These are phyloP conservation scores for Boletellus ananas DNA, from an alignment of 768 basidiomycete species.

Conservation along the genomic window DNA sequence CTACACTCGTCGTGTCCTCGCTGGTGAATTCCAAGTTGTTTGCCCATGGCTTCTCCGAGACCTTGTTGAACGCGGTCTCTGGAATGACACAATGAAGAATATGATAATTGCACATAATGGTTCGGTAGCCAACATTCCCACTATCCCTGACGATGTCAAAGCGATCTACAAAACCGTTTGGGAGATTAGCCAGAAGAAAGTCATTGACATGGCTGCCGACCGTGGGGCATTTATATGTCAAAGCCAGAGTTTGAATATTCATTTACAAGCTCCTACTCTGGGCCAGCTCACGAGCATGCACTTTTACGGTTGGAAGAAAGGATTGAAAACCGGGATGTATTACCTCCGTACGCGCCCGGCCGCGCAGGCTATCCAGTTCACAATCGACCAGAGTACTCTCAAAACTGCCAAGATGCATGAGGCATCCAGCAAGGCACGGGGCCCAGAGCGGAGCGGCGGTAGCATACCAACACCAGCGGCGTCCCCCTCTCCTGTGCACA, in stretches of 20 bases:
- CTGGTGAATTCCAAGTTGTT: conserved; percentile 99
- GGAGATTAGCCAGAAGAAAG: conserved; percentile 99
- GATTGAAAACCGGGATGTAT: conserved; percentile 97
- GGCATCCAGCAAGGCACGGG: conserved; percentile 15
- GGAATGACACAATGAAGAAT: conserved; percentile 99
- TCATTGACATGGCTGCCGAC: conserved; percentile 97
- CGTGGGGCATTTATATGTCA: conserved; percentile 98
- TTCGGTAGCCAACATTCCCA: conserved; percentile 81
- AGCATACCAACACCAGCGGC: conserved; percentile 25
- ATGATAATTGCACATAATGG: conserved; percentile 97
- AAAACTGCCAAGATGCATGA: conserved; percentile 46
- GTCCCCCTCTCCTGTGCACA: conserved; percentile 23
- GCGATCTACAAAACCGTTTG: conserved; percentile 99
- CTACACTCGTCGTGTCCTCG: conserved; percentile 98
- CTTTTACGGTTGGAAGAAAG: conserved; percentile 99
- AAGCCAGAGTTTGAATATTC: conserved; percentile 91
- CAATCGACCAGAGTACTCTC: conserved; percentile 79
- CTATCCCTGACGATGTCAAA: conserved; percentile 87
- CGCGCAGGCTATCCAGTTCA: conserved; percentile 96
- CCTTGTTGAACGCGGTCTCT: conserved; percentile 89
- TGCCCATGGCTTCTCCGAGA: conserved; percentile 99
- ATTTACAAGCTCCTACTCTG: conserved; percentile 81
- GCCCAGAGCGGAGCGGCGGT: conserved; percentile 11
- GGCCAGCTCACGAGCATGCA: conserved; percentile 96
- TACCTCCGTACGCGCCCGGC: conserved; percentile 95